Evolutionary conservation across 2,329 filamentous ascomycete species (phyloP).

Genomic region (Aaosphaeria pasadenensis): DNA sequence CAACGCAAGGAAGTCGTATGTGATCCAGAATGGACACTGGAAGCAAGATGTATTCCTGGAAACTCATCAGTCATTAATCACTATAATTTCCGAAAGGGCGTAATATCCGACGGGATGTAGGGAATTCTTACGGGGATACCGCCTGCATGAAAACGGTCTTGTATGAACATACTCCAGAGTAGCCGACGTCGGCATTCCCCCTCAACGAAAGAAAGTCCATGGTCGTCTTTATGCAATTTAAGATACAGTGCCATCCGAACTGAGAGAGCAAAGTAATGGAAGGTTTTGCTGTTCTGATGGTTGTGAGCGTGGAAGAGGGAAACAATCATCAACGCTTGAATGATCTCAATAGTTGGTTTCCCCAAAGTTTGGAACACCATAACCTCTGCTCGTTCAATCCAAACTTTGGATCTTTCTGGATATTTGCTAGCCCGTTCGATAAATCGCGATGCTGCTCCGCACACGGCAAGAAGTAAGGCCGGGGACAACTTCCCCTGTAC

Average conservation of each 20-base stretch:
- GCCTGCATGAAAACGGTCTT: not conserved
- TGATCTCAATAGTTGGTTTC: not conserved
- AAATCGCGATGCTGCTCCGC: conserved; percentile 5
- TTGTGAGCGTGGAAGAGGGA: not conserved
- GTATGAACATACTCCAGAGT: conserved; percentile 1
- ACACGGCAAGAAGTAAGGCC: conserved; percentile 6
- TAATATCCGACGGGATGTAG: not conserved
- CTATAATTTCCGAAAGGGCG: too few species aligned
- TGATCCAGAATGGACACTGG: not conserved
- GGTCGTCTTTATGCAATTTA: conserved; percentile 7
- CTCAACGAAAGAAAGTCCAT: conserved; percentile 1
- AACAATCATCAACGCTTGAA: conserved; percentile 5
- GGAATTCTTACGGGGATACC: not conserved
- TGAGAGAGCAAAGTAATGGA: conserved; percentile 1
- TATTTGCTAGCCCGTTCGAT: not conserved
- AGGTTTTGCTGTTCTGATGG: conserved; percentile 3
- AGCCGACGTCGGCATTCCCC: conserved; percentile 7
- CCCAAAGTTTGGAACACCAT: conserved; percentile 1
- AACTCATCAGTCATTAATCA: not conserved
- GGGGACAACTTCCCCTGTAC: not conserved
- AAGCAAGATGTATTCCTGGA: conserved; percentile 2
- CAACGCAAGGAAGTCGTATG: conserved; percentile 4
- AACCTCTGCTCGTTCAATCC: not conserved
- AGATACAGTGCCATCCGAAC: conserved; percentile 2
- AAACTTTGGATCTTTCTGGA: conserved; percentile 1